These are phyloP conservation scores for Beverwykella pulmonaria DNA, from an alignment of 495 filamentous ascomycete genomes.

Conservation along the genomic window DNA sequence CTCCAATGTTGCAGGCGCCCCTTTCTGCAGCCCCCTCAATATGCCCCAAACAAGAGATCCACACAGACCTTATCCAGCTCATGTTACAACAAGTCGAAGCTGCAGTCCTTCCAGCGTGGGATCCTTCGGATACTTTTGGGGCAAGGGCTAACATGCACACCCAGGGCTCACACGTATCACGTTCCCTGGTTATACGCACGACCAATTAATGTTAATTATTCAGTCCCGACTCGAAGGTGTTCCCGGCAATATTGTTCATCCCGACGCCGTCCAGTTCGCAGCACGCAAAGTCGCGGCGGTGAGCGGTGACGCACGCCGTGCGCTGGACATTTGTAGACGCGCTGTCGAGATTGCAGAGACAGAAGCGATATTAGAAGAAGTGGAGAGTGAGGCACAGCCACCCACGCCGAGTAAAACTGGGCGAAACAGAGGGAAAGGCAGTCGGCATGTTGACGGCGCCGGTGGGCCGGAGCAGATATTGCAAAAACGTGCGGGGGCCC, in stretches of 20 bases:
- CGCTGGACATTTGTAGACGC: conserved; percentile 91
- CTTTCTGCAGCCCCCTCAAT: conserved; percentile 14
- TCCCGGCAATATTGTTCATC: conserved; percentile 84
- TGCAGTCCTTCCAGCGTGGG: conserved; percentile 8
- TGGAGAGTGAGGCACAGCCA: conserved; percentile 42
- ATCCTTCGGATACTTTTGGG: conserved; percentile 29
- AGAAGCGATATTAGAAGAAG: conserved; percentile 48
- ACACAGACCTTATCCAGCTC: conserved; percentile 6
- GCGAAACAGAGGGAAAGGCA: conserved; percentile 27
- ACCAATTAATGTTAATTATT: conserved; percentile 97
- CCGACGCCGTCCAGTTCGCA: conserved; percentile 95
- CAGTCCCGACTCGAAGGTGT: conserved; percentile 84
- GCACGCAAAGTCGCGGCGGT: conserved; percentile 96
- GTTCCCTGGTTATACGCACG: conserved; percentile 95
- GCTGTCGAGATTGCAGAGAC: conserved; percentile 95
- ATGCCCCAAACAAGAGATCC: conserved; percentile 8
- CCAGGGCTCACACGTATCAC: conserved; percentile 70
- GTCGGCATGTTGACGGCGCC: conserved; percentile 11
- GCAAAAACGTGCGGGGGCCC: conserved; percentile 26
- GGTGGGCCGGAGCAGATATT: conserved; percentile 26
- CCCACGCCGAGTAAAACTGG: conserved; percentile 51
- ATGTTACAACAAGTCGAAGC: conserved; percentile 15
- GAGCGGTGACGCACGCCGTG: conserved; percentile 87
- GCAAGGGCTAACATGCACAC: conserved; percentile 28
- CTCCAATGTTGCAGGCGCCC: conserved; percentile 1